Evolutionary conservation across 2,329 filamentous ascomycete genomes (phyloP), one percentile per base, ranked within the genome.

Genomic region (Pseudogymnoascus sp.): DNA sequence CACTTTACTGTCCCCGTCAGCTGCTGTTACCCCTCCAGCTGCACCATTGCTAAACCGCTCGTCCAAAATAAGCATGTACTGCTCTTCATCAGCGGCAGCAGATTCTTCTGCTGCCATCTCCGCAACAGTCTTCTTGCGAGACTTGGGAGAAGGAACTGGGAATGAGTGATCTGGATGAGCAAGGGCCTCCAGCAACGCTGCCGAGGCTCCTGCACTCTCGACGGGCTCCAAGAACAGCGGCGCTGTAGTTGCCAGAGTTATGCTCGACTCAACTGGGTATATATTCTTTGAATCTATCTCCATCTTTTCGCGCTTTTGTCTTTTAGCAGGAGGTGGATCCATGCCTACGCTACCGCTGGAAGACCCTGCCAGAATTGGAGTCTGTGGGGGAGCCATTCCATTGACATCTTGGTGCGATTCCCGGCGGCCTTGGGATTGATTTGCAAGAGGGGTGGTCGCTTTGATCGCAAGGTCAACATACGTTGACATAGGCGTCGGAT

Each of bases 51-150:
- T 83, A 65, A 92, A 82, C 5, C 91, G 84, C 70, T 97, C 93
- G 71, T 99, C 95, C 76, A 93, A 86, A 21, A 91, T 88, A 60
- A 97, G 87, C 91, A 99, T 95, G 69, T 91, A 96, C 56, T 91
- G 85, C 75, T 99, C 93, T 67, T 91, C 87, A 64, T 92, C 90
- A 21, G 93, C 93, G 0, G 92, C 91, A 65, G 91, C 82, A 0
- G 95, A 93, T 76, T 99, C 93, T 72, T 99, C 95, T 6, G 93
- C 93, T 7, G 91, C 95, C 79, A 97, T 86, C 73, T 99, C 93
- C 7, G 95, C 95, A 16, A 96, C 88, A 0, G 95, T 99, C 66
- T 93, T 87, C 81, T 99, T 97, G 64, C 95, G 83, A 6, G 88
- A 88, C 80, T 96, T 97, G 2, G 92, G 92, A 65, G 89, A 84